Evolutionary conservation across 2,329 filamentous ascomycete genomes (phyloP).

Genomic region (Albophoma yamanashiensis): DNA sequence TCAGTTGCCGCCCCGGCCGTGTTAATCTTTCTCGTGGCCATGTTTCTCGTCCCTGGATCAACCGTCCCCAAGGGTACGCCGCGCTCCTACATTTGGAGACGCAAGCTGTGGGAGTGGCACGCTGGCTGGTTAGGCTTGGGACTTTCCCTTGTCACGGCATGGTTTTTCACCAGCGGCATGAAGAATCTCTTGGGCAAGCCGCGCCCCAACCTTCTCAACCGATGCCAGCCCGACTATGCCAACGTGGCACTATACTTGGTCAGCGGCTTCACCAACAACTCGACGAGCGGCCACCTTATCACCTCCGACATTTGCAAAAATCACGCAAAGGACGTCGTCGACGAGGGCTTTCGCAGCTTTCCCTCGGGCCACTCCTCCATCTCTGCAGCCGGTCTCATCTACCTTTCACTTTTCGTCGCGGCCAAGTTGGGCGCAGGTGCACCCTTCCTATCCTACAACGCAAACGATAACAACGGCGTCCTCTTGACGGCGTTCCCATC

Average conservation of each 20-base stretch:
- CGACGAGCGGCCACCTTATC: neutral
- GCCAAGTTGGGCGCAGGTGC: neutral
- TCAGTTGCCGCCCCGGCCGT: neutral
- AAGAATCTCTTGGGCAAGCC: neutral
- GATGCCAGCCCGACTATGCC: neutral
- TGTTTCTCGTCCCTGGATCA: neutral
- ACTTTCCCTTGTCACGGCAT: neutral
- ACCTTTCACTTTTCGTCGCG: neutral
- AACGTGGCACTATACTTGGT: neutral
- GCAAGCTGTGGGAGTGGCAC: neutral
- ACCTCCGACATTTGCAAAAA: neutral
- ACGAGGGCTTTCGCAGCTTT: neutral
- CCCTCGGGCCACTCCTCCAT: neutral
- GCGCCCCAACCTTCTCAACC: neutral
- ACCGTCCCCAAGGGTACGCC: neutral
- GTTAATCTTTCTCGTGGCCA: neutral
- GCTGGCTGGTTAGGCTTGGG: neutral
- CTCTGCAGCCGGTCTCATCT: neutral
- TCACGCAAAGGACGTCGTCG: neutral
- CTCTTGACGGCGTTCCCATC: neutral
- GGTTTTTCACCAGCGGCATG: neutral
- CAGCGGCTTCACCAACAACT: neutral
- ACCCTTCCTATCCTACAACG: neutral
- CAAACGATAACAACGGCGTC: neutral
- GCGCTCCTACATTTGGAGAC: neutral